Base-by-base conservation (phyloP, 352 stramenopile species). In the Pythium brachiatum region DNA sequence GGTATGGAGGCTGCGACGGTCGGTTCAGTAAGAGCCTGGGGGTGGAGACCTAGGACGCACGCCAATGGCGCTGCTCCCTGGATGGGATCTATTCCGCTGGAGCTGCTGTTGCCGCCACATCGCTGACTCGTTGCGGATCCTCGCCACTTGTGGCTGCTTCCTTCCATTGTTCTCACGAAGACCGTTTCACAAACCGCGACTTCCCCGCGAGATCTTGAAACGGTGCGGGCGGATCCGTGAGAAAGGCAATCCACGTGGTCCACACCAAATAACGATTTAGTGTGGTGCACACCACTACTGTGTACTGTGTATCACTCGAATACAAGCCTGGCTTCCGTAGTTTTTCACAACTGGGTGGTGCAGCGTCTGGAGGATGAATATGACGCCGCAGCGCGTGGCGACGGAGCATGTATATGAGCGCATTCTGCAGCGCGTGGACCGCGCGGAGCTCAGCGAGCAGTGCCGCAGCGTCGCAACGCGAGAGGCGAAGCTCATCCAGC, bases 401-500 rank as follows among this genome's bases (percentile, higher is more conserved):
- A 16, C 11, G 4, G 63, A 70, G 50, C 21, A 29, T 2, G 56
- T 64, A 5, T 70, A 64, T 32, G 55, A 48, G 43, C 57, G 57
- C 20, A 70, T 70, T 20, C 57, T 70, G 21, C 25, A 53, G 57
- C 64, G 64, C 27, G 64, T 70, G 21, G 57, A 57, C 5, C 31
- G 36, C 16, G 57, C 46, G 6, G 64, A 66, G 23, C 64, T 70
- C 6, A 18, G 12, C 18, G 53, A 9, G 16, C 36, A 47, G 39
- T 70, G 64, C 34, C 20, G 23, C 3, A 36, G 58, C 5, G 44
- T 65, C 9, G 44, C 53, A 29, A 31, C 41, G 18, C 38, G 25
- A 8, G 62, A 69, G 2, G 25, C 15, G 0, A 43, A 34, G 26
- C 26, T 32, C 26, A 23, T 63, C 3, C 26, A 53, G 46, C 54